Base-by-base conservation (phyloP, 805 yeast species). In the Wickerhamomyces sydowiorum region DNA sequence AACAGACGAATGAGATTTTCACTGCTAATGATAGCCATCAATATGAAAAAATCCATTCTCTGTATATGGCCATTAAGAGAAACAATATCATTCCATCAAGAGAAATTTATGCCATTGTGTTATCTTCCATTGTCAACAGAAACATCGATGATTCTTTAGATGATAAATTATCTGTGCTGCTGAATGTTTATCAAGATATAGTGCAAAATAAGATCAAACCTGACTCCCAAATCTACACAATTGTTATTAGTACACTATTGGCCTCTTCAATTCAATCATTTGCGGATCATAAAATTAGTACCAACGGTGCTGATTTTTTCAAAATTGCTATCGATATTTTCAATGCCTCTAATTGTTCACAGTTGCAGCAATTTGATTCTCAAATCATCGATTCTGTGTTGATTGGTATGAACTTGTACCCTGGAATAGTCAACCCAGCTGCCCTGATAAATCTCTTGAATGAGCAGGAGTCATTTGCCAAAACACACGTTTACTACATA, bases 131-230 rank as follows among this genome's bases (percentile, higher is more conserved):
- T 10, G 60, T 72, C 13, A 46, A 59, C 34, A 70, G 93, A 58
- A 52, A 66, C 3, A 60, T 76, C 42, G 75, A 74, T 42, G 73
- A 70, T 47, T 67, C 79, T 21, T 60, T 76, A 7, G 88, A 84
- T 56, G 73, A 72, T 36, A 75, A 73, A 54, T 66, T 84, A 56
- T 82, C 86, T 2, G 76, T 73, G 41, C 57, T 84, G 44, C 62
- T 84, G 48, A 80, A 78, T 18, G 78, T 82, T 28, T 84, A 84
- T 55, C 85, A 84, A 39, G 89, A 82, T 51, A 63, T 82, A 56
- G 66, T 84, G 30, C 54, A 73, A 20, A 67, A 70, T 48, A 69
- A 66, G 46, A 45, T 76, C 31, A 80, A 76, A 54, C 93, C 93
- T 15, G 67, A 72, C 21, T 52, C 57, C 33, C 65, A 64, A 17